A percentile compares a stretch with the other conserved stretches of the same genome.
These are phyloP conservation scores for Zizania palustris DNA, from an alignment of 202 grass and related monocot genomes.

Conservation along the genomic window DNA sequence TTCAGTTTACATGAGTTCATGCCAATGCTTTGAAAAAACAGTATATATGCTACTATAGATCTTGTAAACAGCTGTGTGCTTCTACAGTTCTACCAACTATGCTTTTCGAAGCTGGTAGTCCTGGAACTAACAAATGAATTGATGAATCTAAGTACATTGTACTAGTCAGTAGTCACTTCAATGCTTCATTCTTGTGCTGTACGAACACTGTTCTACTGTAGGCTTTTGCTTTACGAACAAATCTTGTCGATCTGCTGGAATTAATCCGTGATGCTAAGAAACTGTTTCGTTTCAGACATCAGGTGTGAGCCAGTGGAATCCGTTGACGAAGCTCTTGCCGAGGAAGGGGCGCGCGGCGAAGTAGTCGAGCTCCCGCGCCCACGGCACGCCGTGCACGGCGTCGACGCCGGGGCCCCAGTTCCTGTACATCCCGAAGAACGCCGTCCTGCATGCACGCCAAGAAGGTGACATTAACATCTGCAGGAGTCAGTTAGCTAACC, in stretches of 20 bases:
- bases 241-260: neutral
- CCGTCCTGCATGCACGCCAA: conserved; percentile 53
- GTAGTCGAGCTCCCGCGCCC: conserved; percentile 90
- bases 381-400: conserved; percentile 75
- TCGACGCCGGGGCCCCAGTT: conserved; percentile 80
- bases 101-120: neutral
- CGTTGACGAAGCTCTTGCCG: conserved; percentile 89
- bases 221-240: conserved; percentile 31
- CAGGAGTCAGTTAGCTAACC: conserved; percentile 8
- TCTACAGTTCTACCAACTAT: neutral
- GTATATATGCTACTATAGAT: neutral
- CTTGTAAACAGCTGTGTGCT: neutral
- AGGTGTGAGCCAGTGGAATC: conserved; percentile 89
- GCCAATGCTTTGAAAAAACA: neutral
- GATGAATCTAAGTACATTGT: neutral
- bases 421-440: conserved; percentile 84
- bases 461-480: neutral
- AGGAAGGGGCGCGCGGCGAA: conserved; percentile 78
- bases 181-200: neutral
- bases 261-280: neutral
- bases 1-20: neutral
- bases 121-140: neutral
- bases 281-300: conserved; percentile 56
- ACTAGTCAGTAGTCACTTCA: neutral
- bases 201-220: conserved; percentile 11